A percentile compares a stretch with the other conserved stretches of the same genome.
Evolutionary conservation across 257 asterid species (phyloP).

Genomic region (Vinca minor): DNA sequence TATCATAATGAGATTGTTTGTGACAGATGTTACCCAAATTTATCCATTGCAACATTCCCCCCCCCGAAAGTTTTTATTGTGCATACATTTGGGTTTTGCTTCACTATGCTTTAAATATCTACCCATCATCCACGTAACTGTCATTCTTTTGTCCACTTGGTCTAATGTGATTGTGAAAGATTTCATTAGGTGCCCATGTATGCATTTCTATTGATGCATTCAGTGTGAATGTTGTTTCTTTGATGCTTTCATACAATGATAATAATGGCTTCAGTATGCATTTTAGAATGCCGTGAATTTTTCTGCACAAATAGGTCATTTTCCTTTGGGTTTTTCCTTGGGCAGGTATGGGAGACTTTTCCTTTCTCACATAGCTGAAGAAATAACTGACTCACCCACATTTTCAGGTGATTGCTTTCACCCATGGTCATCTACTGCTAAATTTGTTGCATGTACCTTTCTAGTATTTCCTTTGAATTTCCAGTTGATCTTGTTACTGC

Average conservation of each 20-base stretch:
- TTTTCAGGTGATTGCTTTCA: constrained; percentile 56
- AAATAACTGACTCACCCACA: constrained; percentile 56
- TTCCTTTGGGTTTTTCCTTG: neutral
- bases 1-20: neutral
- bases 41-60: too few species aligned
- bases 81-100: neutral
- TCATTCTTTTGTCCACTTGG: too few species aligned
- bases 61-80: too few species aligned
- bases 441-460: constrained; percentile 11
- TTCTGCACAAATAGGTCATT: too few species aligned
- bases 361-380: constrained; percentile 66
- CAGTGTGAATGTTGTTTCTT: too few species aligned
- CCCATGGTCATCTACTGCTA: constrained; percentile 11
- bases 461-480: constrained; percentile 14
- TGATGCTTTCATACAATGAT: too few species aligned
- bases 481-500: constrained; percentile 8
- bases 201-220: too few species aligned
- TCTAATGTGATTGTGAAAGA: too few species aligned
- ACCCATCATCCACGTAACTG: too few species aligned
- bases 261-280: too few species aligned
- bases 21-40: neutral
- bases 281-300: too few species aligned
- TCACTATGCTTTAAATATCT: neutral
- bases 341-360: constrained; percentile 71
- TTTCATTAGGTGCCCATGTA: too few species aligned